A percentile compares a stretch with the other conserved stretches of the same genome.
phyloP scores from a whole-genome alignment of 1,284 basidiomycete genomes.

The Microbotryomycetes sp. region DNA sequence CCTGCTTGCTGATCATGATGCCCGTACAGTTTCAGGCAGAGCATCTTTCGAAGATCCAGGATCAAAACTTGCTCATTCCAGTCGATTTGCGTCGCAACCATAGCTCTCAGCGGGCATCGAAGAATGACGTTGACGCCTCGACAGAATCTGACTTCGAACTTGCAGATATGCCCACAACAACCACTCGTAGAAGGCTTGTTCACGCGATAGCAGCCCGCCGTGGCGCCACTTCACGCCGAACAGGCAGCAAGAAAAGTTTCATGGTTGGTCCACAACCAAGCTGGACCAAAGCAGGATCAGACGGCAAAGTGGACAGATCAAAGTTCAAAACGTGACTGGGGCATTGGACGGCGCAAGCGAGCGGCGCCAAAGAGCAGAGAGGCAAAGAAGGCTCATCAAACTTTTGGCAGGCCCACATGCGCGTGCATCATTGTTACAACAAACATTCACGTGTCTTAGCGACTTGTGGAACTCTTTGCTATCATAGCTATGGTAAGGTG shows the following conservation, averaged over 20 bases:
- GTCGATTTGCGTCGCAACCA: constrained; percentile 17
- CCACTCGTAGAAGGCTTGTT: constrained; percentile 2
- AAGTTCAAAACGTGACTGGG: no score
- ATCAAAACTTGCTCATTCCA: constrained; percentile 11
- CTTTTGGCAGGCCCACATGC: no score
- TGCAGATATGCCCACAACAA: neutral
- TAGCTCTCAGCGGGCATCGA: neutral
- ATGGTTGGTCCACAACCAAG: constrained; percentile 27
- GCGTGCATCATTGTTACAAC: no score
- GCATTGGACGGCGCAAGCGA: no score
- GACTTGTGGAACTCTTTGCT: no score
- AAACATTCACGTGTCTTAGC: no score
- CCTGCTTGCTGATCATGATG: neutral
- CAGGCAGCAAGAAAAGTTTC: constrained; percentile 8
- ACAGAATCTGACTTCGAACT: neutral
- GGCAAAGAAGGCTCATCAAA: no score
- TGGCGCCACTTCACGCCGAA: neutral
- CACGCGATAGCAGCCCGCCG: constrained; percentile 3
- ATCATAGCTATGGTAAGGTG: no score
- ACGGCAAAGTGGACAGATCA: neutral
- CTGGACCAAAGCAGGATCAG: constrained; percentile 4
- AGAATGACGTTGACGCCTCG: neutral
- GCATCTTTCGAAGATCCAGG: constrained; percentile 3
- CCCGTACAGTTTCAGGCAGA: constrained; percentile 12
- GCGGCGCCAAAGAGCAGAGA: no score